Percentiles rank a stretch among this genome's conserved stretches.
These are phyloP conservation scores for Chondrostereum purpureum DNA, from an alignment of 1,284 basidiomycete species.

Conservation along the genomic window DNA sequence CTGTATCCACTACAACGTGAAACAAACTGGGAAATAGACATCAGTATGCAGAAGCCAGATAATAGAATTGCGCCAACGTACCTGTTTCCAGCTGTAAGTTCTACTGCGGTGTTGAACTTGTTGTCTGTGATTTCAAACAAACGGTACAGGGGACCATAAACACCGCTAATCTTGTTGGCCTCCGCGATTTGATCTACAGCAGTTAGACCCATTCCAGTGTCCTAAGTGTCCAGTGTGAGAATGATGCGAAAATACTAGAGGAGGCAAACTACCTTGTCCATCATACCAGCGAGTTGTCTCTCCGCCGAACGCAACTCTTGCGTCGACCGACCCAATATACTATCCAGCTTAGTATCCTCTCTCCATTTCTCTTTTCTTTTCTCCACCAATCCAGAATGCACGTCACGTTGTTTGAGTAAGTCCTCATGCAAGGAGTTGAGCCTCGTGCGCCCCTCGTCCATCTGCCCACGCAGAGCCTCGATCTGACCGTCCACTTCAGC, in stretches of 20 bases:
- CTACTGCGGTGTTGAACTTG: slow-evolving; percentile 90
- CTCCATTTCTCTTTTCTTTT: slow-evolving; percentile 91
- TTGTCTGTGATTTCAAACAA: slow-evolving; percentile 87
- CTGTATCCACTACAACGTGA: slow-evolving; percentile 96
- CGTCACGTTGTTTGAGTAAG: slow-evolving; percentile 60
- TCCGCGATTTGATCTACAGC: slow-evolving; percentile 81
- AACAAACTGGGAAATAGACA: slow-evolving; percentile 67
- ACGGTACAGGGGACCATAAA: slow-evolving; percentile 91
- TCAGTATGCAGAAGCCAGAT: slow-evolving; percentile 4
- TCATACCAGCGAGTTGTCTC: slow-evolving; percentile 79
- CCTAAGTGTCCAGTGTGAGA: slow-evolving; percentile 57
- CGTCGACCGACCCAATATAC: slow-evolving; percentile 67
- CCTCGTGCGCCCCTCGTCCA: slow-evolving; percentile 72
- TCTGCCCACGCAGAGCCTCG: slow-evolving; percentile 47
- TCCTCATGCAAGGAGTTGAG: slow-evolving; percentile 65
- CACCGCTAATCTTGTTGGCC: slow-evolving; percentile 67
- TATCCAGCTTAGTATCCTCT: slow-evolving; percentile 85
- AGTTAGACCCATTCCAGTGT: slow-evolving; percentile 82
- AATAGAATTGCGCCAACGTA: slow-evolving; percentile 22
- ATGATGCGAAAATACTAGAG: background rate
- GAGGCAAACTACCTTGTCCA: slow-evolving; percentile 74
- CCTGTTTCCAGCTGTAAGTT: slow-evolving; percentile 93
- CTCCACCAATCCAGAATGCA: slow-evolving; percentile 70
- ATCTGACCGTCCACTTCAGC: slow-evolving; percentile 55
- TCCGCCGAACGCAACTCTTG: slow-evolving; percentile 81